phyloP scores from a whole-genome alignment of 208 protist genomes.

The Crithidia brevicula region DNA sequence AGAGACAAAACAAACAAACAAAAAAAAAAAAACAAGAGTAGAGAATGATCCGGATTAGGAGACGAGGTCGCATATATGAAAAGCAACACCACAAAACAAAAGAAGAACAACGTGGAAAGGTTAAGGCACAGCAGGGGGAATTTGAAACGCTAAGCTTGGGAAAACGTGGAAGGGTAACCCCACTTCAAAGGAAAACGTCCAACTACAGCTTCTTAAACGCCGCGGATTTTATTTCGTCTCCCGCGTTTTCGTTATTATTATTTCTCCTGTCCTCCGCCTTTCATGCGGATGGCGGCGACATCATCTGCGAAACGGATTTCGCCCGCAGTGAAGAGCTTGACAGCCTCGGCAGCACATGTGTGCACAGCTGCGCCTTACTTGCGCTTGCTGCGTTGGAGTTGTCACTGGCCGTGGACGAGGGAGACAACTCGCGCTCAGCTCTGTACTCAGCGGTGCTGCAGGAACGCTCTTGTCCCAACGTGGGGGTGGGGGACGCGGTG shows the following conservation, averaged over 20 bases:
- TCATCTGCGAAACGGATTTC: conserved; percentile 3
- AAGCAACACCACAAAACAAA: too few species aligned
- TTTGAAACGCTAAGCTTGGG: too few species aligned
- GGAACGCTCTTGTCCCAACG: neutral
- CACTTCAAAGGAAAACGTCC: too few species aligned
- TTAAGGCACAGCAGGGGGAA: too few species aligned
- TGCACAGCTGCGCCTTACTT: neutral
- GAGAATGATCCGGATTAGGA: too few species aligned
- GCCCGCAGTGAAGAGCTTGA: conserved; percentile 7
- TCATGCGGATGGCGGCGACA: neutral
- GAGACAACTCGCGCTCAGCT: neutral
- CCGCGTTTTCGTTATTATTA: too few species aligned
- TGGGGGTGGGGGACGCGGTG: neutral
- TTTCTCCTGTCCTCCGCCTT: too few species aligned
- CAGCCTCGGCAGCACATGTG: conserved; percentile 12
- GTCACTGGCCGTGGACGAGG: neutral
- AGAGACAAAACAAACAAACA: neutral
- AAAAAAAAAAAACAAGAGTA: neutral
- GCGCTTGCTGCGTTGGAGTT: neutral
- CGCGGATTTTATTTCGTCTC: too few species aligned
- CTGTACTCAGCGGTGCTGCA: conserved; percentile 2
- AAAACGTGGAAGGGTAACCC: too few species aligned
- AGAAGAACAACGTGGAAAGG: too few species aligned
- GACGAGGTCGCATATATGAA: too few species aligned
- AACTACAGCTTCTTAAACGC: too few species aligned